phyloP scores from a whole-genome alignment of 2,329 filamentous ascomycete genomes.

The Fusarium setosum region DNA sequence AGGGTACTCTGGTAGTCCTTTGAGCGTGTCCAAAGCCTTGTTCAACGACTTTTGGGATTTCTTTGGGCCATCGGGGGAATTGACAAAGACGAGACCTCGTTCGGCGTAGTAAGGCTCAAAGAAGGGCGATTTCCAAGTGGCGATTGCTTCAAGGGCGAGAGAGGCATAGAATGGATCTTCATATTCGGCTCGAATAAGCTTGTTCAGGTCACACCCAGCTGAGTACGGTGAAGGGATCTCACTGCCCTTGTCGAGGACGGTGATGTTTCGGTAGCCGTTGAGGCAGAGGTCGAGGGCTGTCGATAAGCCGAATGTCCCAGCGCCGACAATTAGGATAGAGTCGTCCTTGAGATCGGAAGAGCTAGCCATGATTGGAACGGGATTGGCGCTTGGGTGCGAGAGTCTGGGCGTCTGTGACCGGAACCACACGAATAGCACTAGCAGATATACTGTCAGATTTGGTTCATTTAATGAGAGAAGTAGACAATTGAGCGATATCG shows the following conservation, averaged over 20 bases:
- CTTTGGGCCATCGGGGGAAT: conserved; percentile 57
- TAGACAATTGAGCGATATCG: not conserved
- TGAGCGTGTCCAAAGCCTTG: conserved; percentile 45
- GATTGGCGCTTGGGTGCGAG: no score
- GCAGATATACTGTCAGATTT: not conserved
- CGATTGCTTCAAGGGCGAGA: conserved; percentile 62
- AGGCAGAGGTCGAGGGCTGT: conserved; percentile 42
- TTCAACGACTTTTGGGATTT: conserved; percentile 59
- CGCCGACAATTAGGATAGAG: conserved; percentile 45
- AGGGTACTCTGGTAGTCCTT: conserved; percentile 52
- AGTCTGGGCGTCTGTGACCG: no score
- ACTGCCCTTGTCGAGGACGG: conserved; percentile 44
- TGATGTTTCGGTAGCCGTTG: conserved; percentile 48
- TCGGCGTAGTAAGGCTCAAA: conserved; percentile 62
- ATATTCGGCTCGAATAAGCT: conserved; percentile 69
- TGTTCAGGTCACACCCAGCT: conserved; percentile 69
- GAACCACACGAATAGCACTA: not conserved
- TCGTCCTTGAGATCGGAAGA: no score
- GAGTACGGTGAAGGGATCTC: conserved; percentile 47
- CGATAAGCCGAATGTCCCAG: conserved; percentile 47
- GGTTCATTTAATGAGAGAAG: not conserved
- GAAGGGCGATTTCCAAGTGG: conserved; percentile 60
- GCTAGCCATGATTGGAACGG: no score
- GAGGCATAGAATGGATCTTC: conserved; percentile 67
- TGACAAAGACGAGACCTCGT: conserved; percentile 55